Percentiles rank a stretch among this genome's conserved stretches.
These are phyloP conservation scores for Fusarium sp. DNA, from an alignment of 2,329 filamentous ascomycete genomes.

Conservation along the genomic window DNA sequence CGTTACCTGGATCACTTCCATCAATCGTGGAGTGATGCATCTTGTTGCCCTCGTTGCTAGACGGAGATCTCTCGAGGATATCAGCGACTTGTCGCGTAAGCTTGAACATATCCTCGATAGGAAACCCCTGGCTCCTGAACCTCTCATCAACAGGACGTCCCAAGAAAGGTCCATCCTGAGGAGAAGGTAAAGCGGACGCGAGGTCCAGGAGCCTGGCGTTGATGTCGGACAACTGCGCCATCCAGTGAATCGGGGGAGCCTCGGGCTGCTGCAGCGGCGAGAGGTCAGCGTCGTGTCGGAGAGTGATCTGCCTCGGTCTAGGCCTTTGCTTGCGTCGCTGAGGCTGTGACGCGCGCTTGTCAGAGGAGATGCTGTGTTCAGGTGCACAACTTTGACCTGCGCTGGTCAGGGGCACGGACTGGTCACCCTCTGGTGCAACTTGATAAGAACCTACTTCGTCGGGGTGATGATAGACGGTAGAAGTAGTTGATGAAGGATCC, in stretches of 20 bases:
- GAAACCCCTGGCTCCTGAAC: constrained; percentile 50
- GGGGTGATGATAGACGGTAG: constrained; percentile 29
- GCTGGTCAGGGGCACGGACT: constrained; percentile 33
- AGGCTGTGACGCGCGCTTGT: constrained; percentile 42
- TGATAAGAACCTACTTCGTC: constrained; percentile 12
- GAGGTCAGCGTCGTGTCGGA: constrained; percentile 42
- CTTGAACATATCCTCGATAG: constrained; percentile 57
- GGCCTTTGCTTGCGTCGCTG: constrained; percentile 39
- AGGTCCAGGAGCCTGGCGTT: constrained; percentile 55
- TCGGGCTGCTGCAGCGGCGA: constrained; percentile 38
- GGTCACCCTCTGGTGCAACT: constrained; percentile 38
- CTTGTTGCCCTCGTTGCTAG: constrained; percentile 16
- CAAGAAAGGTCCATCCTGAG: constrained; percentile 36
- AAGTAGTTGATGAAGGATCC: constrained; percentile 12
- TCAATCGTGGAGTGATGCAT: constrained; percentile 39
- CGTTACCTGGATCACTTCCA: constrained; percentile 52
- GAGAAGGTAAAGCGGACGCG: constrained; percentile 50
- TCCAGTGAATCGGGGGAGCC: constrained; percentile 50
- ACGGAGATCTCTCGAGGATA: constrained; percentile 48
- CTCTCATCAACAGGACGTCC: constrained; percentile 40
- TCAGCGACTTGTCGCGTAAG: constrained; percentile 54
- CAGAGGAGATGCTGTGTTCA: constrained; percentile 42
- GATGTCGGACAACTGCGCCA: constrained; percentile 55
- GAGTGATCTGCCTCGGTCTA: constrained; percentile 51
- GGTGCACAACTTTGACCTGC: constrained; percentile 35